Conservation (phyloP, 2,329 filamentous ascomycete genomes). For the Cephalotrichum gorgonifer region DNA sequence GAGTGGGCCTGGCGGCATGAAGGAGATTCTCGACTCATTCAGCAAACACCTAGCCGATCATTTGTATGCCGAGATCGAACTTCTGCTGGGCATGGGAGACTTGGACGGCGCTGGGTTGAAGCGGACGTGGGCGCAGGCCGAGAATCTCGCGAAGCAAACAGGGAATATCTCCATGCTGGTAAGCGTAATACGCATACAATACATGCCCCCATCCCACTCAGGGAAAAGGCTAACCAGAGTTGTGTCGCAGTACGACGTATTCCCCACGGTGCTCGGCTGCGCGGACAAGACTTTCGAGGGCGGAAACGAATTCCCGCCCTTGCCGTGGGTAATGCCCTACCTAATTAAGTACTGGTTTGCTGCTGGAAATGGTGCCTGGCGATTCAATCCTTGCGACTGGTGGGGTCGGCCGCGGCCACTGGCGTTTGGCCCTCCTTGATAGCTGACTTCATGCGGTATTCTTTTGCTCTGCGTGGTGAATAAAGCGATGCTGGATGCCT, state of each 20-base stretch:
- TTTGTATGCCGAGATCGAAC: conserved; percentile 17
- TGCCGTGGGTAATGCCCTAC: conserved; percentile 12
- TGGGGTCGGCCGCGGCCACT: conserved; percentile 14
- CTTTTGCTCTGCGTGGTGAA: too few species aligned
- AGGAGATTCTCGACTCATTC: conserved; percentile 14
- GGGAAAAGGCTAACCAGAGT: neutral
- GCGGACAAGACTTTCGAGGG: conserved; percentile 16
- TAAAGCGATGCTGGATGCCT: too few species aligned
- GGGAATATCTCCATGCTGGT: conserved; percentile 11
- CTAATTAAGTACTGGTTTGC: conserved; percentile 15
- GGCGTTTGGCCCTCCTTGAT: conserved; percentile 10
- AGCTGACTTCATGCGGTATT: too few species aligned
- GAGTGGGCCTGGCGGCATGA: conserved; percentile 12
- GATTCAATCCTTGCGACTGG: conserved; percentile 16
- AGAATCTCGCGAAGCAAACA: conserved; percentile 9
- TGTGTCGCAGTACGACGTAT: conserved; percentile 10
- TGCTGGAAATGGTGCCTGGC: conserved; percentile 15
- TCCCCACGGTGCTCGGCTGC: conserved; percentile 13
- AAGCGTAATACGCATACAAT: neutral
- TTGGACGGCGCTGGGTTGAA: conserved; percentile 11
- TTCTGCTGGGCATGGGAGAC: conserved; percentile 13
- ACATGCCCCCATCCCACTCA: neutral
- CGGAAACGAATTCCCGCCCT: conserved; percentile 13
- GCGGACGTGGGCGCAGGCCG: conserved; percentile 10
- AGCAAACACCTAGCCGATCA: conserved; percentile 14